Conservation (phyloP, 495 filamentous ascomycete species). For the Xylaria telfairii region DNA sequence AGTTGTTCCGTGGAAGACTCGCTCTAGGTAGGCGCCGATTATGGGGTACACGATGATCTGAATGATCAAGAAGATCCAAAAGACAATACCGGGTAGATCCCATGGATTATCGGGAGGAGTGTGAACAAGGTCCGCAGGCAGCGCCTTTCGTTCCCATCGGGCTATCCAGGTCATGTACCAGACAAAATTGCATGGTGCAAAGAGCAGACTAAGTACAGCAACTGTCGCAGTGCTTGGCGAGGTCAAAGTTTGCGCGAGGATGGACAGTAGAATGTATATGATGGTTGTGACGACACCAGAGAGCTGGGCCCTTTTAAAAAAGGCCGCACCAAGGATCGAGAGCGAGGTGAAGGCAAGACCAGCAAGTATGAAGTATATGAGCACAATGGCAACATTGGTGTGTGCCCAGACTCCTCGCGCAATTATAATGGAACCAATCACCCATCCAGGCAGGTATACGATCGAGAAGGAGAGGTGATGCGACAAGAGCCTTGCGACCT, state of each 20-base stretch:
- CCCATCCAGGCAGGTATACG: constrained; percentile 74
- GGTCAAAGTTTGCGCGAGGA: constrained; percentile 70
- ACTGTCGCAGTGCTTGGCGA: constrained; percentile 64
- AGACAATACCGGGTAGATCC: constrained; percentile 65
- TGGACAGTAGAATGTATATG: constrained; percentile 67
- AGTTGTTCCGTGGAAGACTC: constrained; percentile 74
- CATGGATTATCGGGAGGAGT: constrained; percentile 66
- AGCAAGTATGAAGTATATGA: constrained; percentile 67
- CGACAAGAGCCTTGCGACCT: constrained; percentile 68
- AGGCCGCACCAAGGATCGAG: constrained; percentile 71
- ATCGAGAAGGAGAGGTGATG: constrained; percentile 72
- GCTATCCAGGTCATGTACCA: constrained; percentile 73
- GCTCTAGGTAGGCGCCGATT: constrained; percentile 73
- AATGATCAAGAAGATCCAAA: constrained; percentile 72
- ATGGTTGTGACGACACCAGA: constrained; percentile 74
- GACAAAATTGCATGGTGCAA: constrained; percentile 78
- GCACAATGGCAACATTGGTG: constrained; percentile 62
- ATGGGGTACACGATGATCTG: constrained; percentile 77
- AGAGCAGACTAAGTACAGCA: constrained; percentile 69
- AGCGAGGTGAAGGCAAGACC: constrained; percentile 71
- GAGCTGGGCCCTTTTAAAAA: constrained; percentile 80
- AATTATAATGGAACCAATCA: constrained; percentile 68
- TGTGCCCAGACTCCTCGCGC: constrained; percentile 66
- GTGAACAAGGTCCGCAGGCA: constrained; percentile 61
- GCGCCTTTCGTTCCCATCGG: constrained; percentile 64